A percentile compares a stretch with the other conserved stretches of the same genome.
Conservation (phyloP, 768 basidiomycete genomes). For the Lactarius psammicola region DNA sequence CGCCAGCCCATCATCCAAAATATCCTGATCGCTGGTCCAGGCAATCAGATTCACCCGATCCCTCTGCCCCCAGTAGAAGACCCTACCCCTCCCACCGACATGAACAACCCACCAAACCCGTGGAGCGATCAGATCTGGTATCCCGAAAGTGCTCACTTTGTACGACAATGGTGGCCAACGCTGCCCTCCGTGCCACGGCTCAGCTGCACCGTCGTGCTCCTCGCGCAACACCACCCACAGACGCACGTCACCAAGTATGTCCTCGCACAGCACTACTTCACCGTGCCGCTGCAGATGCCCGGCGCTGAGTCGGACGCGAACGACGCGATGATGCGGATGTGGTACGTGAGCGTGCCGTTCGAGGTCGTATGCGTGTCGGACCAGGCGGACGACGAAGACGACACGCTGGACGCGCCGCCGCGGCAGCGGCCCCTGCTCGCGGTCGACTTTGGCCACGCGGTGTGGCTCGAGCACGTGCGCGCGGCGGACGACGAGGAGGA, state of each 20-base stretch:
- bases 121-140: slow-evolving; percentile 69
- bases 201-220: slow-evolving; percentile 69
- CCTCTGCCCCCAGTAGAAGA: slow-evolving; percentile 6
- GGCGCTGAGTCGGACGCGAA: slow-evolving; percentile 34
- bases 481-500: slow-evolving; percentile 35
- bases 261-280: slow-evolving; percentile 74
- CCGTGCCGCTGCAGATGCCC: slow-evolving; percentile 51
- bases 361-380: slow-evolving; percentile 69
- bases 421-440: slow-evolving; percentile 70
- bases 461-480: slow-evolving; percentile 68
- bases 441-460: slow-evolving; percentile 85
- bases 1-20: slow-evolving; percentile 21
- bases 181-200: slow-evolving; percentile 60
- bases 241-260: slow-evolving; percentile 62
- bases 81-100: slow-evolving; percentile 8
- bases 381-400: slow-evolving; percentile 39
- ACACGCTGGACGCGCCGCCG: slow-evolving; percentile 36
- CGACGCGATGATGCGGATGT: slow-evolving; percentile 62
- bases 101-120: slow-evolving; percentile 44
- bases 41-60: slow-evolving; percentile 8
- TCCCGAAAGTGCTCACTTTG: slow-evolving; percentile 73
- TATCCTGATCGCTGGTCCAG: slow-evolving; percentile 7
- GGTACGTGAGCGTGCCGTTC: slow-evolving; percentile 70
- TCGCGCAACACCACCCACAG: slow-evolving; percentile 59
- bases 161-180: slow-evolving; percentile 80